phyloP scores from a whole-genome alignment of 148 eudicot species.

The Oxyria digyna region DNA sequence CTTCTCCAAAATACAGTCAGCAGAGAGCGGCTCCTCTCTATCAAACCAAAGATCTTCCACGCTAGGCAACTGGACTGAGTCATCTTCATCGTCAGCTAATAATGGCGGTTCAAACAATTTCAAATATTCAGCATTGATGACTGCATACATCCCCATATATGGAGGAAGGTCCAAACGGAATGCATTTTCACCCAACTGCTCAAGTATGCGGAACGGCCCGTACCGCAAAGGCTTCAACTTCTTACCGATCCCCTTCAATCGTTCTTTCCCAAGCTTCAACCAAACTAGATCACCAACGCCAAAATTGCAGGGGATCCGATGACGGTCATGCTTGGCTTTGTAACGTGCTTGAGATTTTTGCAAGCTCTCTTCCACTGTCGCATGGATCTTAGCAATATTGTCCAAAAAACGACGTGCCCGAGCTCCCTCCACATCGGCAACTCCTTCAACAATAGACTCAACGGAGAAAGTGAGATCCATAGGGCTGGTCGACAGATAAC shows the following conservation, averaged over 20 bases:
- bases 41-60: neutral
- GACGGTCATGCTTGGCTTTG: neutral
- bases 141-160: neutral
- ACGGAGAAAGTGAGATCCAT: neutral
- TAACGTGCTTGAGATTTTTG: neutral
- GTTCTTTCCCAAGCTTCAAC: neutral
- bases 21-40: neutral
- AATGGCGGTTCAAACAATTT: slow-evolving; percentile 3
- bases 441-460: neutral
- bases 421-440: neutral
- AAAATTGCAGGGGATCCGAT: neutral
- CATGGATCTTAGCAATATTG: neutral
- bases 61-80: neutral
- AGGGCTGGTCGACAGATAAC: neutral
- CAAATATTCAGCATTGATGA: neutral
- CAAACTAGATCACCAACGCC: neutral
- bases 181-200: neutral
- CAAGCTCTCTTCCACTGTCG: neutral
- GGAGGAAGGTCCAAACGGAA: neutral
- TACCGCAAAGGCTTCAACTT: neutral
- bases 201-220: neutral
- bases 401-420: neutral
- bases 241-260: neutral
- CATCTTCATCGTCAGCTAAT: neutral
- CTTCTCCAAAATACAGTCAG: neutral